These are phyloP conservation scores for Blastobotrys peoriensis DNA, from an alignment of 805 yeast genomes.

Conservation along the genomic window DNA sequence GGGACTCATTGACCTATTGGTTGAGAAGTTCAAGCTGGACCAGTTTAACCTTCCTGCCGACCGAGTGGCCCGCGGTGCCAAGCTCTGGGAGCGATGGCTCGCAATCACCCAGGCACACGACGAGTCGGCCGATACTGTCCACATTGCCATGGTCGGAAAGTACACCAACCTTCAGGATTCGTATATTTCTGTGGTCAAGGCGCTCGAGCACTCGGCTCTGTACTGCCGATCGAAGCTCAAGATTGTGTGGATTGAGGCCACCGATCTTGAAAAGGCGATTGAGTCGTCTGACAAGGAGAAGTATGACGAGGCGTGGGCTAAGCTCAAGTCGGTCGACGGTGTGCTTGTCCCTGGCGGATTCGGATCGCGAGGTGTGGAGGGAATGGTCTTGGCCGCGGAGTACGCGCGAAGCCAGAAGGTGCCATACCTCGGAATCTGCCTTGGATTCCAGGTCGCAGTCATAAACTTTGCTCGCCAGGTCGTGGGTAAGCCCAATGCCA, in stretches of 20 bases:
- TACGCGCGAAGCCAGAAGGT: slow-evolving; percentile 96
- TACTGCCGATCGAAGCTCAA: slow-evolving; percentile 75
- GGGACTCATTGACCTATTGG: slow-evolving; percentile 67
- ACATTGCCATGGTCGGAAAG: slow-evolving; percentile 95
- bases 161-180: slow-evolving; percentile 94
- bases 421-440: slow-evolving; percentile 95
- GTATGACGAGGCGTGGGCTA: slow-evolving; percentile 94
- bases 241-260: slow-evolving; percentile 94
- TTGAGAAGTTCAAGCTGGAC: slow-evolving; percentile 58
- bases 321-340: slow-evolving; percentile 90
- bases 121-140: slow-evolving; percentile 75
- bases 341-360: slow-evolving; percentile 98
- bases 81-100: slow-evolving; percentile 72
- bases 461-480: slow-evolving; percentile 86
- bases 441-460: slow-evolving; percentile 95
- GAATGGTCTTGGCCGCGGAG: slow-evolving; percentile 94
- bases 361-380: slow-evolving; percentile 96
- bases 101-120: slow-evolving; percentile 74
- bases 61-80: slow-evolving; percentile 58
- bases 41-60: slow-evolving; percentile 42
- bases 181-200: slow-evolving; percentile 87
- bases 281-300: slow-evolving; percentile 59
- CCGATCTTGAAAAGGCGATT: slow-evolving; percentile 74
- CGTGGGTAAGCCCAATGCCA: slow-evolving; percentile 56
- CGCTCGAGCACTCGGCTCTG: slow-evolving; percentile 94